Evolutionary conservation across 2,329 filamentous ascomycete species (phyloP), one percentile per base, ranked within the genome.

Genomic region (Fusarium solani-melongenae): DNA sequence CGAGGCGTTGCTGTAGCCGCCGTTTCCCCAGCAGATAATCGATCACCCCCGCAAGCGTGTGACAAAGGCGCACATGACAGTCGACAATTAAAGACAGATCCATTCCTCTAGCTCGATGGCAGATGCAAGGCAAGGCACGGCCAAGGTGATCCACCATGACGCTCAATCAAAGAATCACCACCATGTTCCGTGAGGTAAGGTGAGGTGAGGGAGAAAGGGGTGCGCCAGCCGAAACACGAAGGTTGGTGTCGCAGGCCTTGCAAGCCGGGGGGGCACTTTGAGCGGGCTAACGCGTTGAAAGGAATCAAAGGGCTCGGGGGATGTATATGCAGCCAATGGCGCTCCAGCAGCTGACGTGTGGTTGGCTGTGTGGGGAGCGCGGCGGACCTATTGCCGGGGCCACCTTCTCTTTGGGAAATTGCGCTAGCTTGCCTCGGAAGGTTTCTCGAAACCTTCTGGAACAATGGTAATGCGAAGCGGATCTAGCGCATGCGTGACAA

Each of bases 371-470:
- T 77, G 72, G 71, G 61, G 69, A 70, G 68, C 31, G 74, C 66
- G 73, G 70, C 33, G 36, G 36, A 55, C 27, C 27, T 27, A 36
- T 46, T 77, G 73, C 73, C 68, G 72, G 69, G 73, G 77, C 72
- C 77, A 76, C 75, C 69, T 72, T 68, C 71, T 53, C 65, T 58
- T 67, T 53, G 62, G 75, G 76, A 80, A 71, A 79, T 80, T 78
- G 72, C 63, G 66, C 80, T 82, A 82, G 62, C 81, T 72, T n/a
- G 34, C 34, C 62, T 58, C 63, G 77, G 81, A 77, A 83, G 76
- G 77, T 73, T 83, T 83, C 82, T 77, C 78, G 82, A 83, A 83
- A 75, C 65, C 72, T 78, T 79, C 75, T 77, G 72, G 76, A 77
- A 77, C 67, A 74, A 72, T 70, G 59, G 59, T 69, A 66, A 74